phyloP scores from a whole-genome alignment of 371 early-diverging fungal species.

The Choanephora cucurbitarum region DNA sequence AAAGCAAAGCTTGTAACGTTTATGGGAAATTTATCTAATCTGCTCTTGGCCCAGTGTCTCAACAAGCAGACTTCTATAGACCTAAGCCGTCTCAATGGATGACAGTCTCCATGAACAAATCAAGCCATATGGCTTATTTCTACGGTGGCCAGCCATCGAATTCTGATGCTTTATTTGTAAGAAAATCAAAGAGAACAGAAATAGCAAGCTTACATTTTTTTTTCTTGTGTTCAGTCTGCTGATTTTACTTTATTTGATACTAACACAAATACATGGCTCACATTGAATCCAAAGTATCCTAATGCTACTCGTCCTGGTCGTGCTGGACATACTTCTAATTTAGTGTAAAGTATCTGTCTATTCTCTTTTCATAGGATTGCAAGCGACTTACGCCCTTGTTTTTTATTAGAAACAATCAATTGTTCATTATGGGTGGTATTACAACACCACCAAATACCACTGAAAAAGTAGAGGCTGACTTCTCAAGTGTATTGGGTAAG shows the following conservation, averaged over 20 bases:
- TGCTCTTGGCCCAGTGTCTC: no score
- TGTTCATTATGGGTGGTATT: conserved; percentile 47
- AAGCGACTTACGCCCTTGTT: no score
- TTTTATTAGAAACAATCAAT: conserved; percentile 29
- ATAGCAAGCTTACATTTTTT: neutral
- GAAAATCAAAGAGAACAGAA: no score
- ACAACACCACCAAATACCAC: conserved; percentile 6
- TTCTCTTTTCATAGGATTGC: no score
- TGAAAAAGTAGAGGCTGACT: conserved; percentile 31
- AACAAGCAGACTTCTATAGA: neutral
- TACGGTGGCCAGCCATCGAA: conserved; percentile 38
- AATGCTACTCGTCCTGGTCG: conserved; percentile 33
- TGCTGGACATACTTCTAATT: conserved; percentile 30
- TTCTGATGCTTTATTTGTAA: neutral
- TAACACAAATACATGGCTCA: conserved; percentile 19
- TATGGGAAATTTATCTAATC: no score
- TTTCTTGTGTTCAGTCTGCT: conserved; percentile 17
- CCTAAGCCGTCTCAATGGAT: conserved; percentile 28
- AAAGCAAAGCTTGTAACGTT: no score
- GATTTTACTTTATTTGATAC: conserved; percentile 33
- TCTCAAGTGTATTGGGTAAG: conserved; percentile 44
- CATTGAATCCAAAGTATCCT: conserved; percentile 20
- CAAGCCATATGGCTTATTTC: conserved; percentile 33
- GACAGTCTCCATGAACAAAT: conserved; percentile 34
- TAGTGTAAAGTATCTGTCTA: no score